phyloP scores from a whole-genome alignment of 179 eudicot genomes.

The Silene coronaria region DNA sequence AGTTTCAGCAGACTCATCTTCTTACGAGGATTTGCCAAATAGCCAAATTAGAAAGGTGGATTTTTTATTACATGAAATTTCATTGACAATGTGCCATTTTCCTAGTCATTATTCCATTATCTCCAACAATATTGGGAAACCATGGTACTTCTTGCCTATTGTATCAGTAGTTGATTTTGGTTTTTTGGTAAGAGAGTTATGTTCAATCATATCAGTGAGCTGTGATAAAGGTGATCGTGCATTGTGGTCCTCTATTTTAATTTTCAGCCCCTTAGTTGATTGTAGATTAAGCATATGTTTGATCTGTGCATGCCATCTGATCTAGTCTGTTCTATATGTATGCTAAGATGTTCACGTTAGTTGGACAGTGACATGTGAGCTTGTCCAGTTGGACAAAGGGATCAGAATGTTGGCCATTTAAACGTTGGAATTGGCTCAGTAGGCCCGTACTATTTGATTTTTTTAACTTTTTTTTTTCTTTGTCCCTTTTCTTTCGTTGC shows the following conservation, averaged over 20 bases:
- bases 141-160: neutral
- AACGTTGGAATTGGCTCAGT: neutral
- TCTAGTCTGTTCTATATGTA: neutral
- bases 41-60: slow-evolving; percentile 95
- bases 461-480: neutral
- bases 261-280: neutral
- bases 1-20: slow-evolving; percentile 33
- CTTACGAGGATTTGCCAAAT: slow-evolving; percentile 72
- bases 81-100: neutral
- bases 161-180: neutral
- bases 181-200: neutral
- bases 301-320: slow-evolving; percentile 1
- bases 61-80: neutral
- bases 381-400: neutral
- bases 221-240: neutral
- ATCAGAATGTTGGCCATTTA: neutral
- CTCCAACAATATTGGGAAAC: neutral
- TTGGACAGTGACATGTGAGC: neutral
- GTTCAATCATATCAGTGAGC: neutral
- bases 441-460: neutral
- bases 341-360: neutral
- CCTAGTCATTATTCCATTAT: neutral
- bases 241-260: neutral
- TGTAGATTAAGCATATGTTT: neutral
- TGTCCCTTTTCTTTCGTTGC: slow-evolving; percentile 22